These are phyloP conservation scores for Gossypium aridum DNA, from an alignment of 441 rosid genomes.

Conservation along the genomic window DNA sequence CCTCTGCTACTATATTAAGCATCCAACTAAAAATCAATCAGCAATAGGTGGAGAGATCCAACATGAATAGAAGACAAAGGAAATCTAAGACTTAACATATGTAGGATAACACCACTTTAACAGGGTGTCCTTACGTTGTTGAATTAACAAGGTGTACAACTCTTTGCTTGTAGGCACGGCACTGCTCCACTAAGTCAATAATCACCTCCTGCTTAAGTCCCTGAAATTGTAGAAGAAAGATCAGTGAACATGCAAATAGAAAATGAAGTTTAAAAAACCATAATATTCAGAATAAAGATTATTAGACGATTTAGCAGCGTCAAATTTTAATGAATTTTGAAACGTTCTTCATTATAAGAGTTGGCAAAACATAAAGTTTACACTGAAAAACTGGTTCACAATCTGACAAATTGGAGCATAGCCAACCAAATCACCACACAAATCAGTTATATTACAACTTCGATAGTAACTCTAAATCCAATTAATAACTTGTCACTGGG, in stretches of 20 bases:
- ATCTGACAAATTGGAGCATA: not conserved
- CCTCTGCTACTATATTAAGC: not conserved
- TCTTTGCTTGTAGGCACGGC: constrained; percentile 94
- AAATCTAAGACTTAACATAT: not conserved
- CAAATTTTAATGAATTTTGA: not conserved
- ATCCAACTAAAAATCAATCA: too few species aligned
- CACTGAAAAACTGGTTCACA: not conserved
- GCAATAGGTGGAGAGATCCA: not conserved
- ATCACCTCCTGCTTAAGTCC: constrained; percentile 95
- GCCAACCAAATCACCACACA: not conserved
- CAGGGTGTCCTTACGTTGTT: constrained; percentile 62
- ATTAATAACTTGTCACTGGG: not conserved
- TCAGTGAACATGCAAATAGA: not conserved
- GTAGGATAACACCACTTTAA: not conserved
- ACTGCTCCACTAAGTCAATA: constrained; percentile 93
- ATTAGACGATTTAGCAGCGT: constrained; percentile 3
- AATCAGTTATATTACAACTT: not conserved
- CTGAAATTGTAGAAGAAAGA: constrained; percentile 34
- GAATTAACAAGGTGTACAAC: constrained; percentile 98
- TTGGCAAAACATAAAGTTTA: not conserved
- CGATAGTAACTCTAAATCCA: not conserved
- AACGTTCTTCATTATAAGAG: not conserved
- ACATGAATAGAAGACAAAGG: not conserved
- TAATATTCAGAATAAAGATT: not conserved
- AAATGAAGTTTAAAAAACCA: not conserved